These are phyloP conservation scores for Plantago lanceolata DNA, from an alignment of 305 asterid genomes.

Conservation along the genomic window DNA sequence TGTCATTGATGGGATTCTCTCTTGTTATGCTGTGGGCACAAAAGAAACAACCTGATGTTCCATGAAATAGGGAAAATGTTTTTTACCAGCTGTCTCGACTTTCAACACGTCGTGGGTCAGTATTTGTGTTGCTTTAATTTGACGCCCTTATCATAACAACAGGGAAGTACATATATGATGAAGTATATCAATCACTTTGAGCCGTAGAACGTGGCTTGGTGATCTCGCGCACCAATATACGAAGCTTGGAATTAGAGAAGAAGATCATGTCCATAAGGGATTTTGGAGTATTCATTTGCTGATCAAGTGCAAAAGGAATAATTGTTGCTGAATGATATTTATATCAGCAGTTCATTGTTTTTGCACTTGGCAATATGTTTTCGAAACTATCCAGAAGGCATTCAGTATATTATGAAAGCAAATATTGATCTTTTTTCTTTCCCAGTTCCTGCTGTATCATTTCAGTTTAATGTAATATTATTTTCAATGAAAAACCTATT, in stretches of 20 bases:
- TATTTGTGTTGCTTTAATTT: not conserved
- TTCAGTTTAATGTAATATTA: too few species aligned
- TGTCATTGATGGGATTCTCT: conserved; percentile 93
- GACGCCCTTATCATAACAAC: not conserved
- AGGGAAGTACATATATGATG: not conserved
- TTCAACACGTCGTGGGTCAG: not conserved
- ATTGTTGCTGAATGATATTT: too few species aligned
- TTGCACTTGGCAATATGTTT: too few species aligned
- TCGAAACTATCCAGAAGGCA: too few species aligned
- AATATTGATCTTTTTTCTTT: too few species aligned
- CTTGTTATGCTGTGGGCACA: conserved; percentile 80
- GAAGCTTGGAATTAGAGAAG: not conserved
- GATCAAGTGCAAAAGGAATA: too few species aligned
- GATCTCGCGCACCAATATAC: not conserved
- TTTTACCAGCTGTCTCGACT: not conserved
- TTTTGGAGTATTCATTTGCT: too few species aligned
- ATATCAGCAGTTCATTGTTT: too few species aligned
- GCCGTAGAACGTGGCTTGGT: not conserved
- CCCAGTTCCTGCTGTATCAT: too few species aligned
- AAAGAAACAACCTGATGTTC: conserved; percentile 35
- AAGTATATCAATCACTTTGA: not conserved
- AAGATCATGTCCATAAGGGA: too few species aligned
- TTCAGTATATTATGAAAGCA: too few species aligned
- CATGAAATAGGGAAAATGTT: conserved; percentile 11
- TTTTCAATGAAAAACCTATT: too few species aligned